Conservation (phyloP, 164 flowering plant species). For the Macadamia tetraphylla region DNA sequence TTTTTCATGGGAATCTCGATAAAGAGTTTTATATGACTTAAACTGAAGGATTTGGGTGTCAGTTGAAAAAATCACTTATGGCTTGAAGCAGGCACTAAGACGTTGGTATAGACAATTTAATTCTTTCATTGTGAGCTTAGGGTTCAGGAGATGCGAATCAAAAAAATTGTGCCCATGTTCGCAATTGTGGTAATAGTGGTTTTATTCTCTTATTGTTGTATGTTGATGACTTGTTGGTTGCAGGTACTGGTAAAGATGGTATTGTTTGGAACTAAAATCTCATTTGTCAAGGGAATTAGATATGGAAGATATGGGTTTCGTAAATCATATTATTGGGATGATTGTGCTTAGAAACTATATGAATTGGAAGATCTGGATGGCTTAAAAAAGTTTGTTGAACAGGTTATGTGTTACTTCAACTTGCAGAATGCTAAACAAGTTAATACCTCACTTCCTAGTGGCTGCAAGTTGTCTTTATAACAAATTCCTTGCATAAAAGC, state of each 20-base stretch:
- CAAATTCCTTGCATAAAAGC: not conserved
- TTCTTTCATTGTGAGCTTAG: slow-evolving; percentile 6
- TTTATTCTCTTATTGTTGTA: not conserved
- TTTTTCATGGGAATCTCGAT: not conserved
- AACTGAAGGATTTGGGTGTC: not conserved
- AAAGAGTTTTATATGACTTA: not conserved
- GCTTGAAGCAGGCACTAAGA: not conserved
- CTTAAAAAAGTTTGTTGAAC: slow-evolving; percentile 2
- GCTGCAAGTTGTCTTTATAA: not conserved
- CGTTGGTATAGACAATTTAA: slow-evolving; percentile 4
- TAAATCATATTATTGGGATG: slow-evolving; percentile 3
- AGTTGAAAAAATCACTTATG: not conserved
- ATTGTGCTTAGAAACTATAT: not conserved
- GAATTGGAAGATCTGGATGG: not conserved
- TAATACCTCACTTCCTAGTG: slow-evolving; percentile 1
- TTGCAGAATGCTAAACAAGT: slow-evolving; percentile 4
- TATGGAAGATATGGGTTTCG: not conserved
- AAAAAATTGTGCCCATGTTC: not conserved
- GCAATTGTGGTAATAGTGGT: too few species aligned
- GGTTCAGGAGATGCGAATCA: not conserved
- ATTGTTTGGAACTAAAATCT: not conserved
- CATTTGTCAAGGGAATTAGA: slow-evolving; percentile 2
- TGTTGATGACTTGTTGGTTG: not conserved
- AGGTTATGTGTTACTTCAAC: not conserved
- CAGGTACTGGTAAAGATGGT: not conserved